Conservation (phyloP, 805 yeast species). For the Tetrapisispora namnaoensis region DNA sequence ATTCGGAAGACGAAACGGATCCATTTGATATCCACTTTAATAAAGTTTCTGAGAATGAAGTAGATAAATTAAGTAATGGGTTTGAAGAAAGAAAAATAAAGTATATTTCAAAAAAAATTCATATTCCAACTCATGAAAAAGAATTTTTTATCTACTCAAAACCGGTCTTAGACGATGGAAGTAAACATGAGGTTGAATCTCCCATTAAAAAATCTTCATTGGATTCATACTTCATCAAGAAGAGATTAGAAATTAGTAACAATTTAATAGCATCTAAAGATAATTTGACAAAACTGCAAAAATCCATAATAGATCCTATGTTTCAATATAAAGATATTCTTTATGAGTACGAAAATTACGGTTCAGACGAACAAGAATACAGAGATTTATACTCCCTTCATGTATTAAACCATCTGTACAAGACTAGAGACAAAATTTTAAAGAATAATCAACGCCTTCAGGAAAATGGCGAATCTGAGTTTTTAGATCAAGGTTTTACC, state of each 20-base stretch:
- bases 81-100: constrained; percentile 26
- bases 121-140: constrained; percentile 9
- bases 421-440: constrained; percentile 77
- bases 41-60: constrained; percentile 28
- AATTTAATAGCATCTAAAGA: constrained; percentile 15
- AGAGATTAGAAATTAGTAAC: constrained; percentile 30
- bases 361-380: constrained; percentile 41
- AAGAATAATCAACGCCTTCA: constrained; percentile 58
- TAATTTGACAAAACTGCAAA: constrained; percentile 38
- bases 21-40: constrained; percentile 75
- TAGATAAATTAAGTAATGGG: constrained; percentile 31
- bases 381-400: constrained; percentile 61
- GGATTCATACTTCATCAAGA: constrained; percentile 37
- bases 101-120: constrained; percentile 15
- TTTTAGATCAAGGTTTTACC: constrained; percentile 90
- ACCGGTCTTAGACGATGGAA: constrained; percentile 17
- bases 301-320: constrained; percentile 49
- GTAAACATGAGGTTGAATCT: constrained; percentile 11
- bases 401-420: constrained; percentile 69
- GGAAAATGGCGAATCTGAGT: constrained; percentile 44
- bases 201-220: constrained; percentile 17
- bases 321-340: constrained; percentile 64
- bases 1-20: constrained; percentile 42
- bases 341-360: constrained; percentile 43
- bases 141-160: constrained; percentile 20